Percentiles rank a stretch among this genome's conserved stretches.
These are phyloP conservation scores for Talaromyces sp. DNA, from an alignment of 2,329 filamentous ascomycete species.

Conservation along the genomic window DNA sequence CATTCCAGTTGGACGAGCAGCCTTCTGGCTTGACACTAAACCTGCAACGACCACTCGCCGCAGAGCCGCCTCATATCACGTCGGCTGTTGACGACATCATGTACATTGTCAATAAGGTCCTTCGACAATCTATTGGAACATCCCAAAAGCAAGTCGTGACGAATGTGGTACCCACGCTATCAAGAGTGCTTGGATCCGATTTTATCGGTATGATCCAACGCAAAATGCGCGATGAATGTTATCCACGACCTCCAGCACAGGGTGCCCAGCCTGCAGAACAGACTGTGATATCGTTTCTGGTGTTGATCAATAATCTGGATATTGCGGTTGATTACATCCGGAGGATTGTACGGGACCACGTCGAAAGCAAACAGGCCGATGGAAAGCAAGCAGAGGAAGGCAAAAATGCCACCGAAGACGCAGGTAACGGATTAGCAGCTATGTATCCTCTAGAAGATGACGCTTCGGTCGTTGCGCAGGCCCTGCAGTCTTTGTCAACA, in stretches of 20 bases:
- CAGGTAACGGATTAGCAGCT: conserved; percentile 46
- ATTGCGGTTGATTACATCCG: conserved; percentile 84
- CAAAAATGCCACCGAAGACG: conserved; percentile 19
- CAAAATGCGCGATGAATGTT: conserved; percentile 95
- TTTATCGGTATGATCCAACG: conserved; percentile 96
- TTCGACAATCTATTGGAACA: conserved; percentile 81
- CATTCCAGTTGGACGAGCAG: conserved; percentile 90
- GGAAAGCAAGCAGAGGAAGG: conserved; percentile 22
- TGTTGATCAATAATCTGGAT: conserved; percentile 93
- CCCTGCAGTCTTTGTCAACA: conserved; percentile 63
- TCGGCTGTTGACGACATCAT: conserved; percentile 97
- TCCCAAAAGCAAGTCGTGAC: conserved; percentile 73
- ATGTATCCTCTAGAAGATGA: conserved; percentile 80
- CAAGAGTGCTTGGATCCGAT: conserved; percentile 75
- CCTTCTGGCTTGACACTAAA: conserved; percentile 75
- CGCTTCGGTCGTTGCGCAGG: conserved; percentile 60
- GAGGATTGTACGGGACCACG: conserved; percentile 70
- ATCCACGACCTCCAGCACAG: conserved; percentile 72
- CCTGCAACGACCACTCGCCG: conserved; percentile 63
- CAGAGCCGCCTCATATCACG: conserved; percentile 84
- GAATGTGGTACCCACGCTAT: conserved; percentile 71
- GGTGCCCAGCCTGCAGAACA: conserved; percentile 82
- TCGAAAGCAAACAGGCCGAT: conserved; percentile 29
- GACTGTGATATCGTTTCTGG: conserved; percentile 80
- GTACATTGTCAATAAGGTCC: conserved; percentile 94